Evolutionary conservation across 2,329 filamentous ascomycete species (phyloP), one percentile per base, ranked within the genome.

Genomic region (Hortaea werneckii): DNA sequence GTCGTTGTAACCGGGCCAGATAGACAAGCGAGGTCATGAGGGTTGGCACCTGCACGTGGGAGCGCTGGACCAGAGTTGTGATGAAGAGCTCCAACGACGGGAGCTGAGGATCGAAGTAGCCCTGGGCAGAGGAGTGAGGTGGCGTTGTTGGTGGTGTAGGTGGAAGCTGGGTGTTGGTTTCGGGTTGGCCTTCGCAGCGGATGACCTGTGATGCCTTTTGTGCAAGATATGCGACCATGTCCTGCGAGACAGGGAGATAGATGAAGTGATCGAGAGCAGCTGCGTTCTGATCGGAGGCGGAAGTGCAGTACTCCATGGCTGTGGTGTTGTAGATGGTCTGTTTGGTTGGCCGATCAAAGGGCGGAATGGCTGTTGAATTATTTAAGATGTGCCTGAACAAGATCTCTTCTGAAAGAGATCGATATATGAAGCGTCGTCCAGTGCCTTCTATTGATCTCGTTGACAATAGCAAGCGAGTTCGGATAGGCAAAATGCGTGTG

Each of bases 1-100:
- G 83, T 43, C 83, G 77, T 69, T 83, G 85, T 61, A 98, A 78
- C 50, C 89, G 80, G 61, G 78, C 80, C 47, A 98, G 82, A 75
- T 95, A 98, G 65, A 96, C 88, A 37, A 98, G 78, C 6, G 89
- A 89, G 32, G 87, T 90, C 92, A 98, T 96, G 56, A 98, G 78
- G 6, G 92, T 98, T 9, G 92, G 87, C 44, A 95, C 89, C 74
- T 96, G 90, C 29, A 96, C 92, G 66, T 95, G 94, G 54, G 90
- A 96, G 50, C 85, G 84, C 61, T 87, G 80, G 50, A 96, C 89
- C 29, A 98, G 77, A 53, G 88, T 87, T 42, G 80, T 83, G 70
- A 98, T 96, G 75, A 96, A 98, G 48, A 82, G 78, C 66, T 95
- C 87, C 32, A 96, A 73, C 0, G 85, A 82, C 3, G 92, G 92